Conservation (phyloP, 495 filamentous ascomycete genomes). For the Penicillium malachiteum region DNA sequence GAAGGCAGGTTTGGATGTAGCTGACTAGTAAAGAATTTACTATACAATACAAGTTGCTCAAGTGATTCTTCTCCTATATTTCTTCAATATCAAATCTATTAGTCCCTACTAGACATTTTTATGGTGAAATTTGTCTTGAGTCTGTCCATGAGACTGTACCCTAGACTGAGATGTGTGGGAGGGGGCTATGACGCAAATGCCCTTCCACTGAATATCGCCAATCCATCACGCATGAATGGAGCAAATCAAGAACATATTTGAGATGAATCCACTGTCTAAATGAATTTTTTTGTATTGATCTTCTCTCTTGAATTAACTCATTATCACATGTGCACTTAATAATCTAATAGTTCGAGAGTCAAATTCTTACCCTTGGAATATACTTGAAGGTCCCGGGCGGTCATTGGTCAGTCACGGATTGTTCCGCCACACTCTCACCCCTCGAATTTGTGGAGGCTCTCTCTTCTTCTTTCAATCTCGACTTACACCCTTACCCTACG, state of each 20-base stretch:
- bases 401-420: slow-evolving; percentile 30
- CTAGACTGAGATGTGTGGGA: slow-evolving; percentile 2
- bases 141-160: no score
- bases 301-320: background rate
- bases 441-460: slow-evolving; percentile 30
- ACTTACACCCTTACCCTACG: slow-evolving; percentile 4
- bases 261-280: background rate
- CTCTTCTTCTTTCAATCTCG: slow-evolving; percentile 7
- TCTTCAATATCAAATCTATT: no score
- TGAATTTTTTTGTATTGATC: background rate
- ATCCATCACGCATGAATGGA: background rate
- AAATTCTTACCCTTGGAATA: slow-evolving; percentile 4
- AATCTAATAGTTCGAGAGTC: background rate
- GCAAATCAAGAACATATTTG: background rate
- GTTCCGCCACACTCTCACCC: slow-evolving; percentile 31
- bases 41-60: no score
- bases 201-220: background rate
- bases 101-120: no score
- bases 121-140: no score
- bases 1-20: background rate
- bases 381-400: slow-evolving; percentile 19
- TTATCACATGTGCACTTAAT: background rate
- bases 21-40: background rate
- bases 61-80: no score
- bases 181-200: slow-evolving; percentile 4